A percentile compares a stretch with the other conserved stretches of the same genome.
These are phyloP conservation scores for Kodamaea ohmeri DNA, from an alignment of 1,139 yeast genomes.

Conservation along the genomic window DNA sequence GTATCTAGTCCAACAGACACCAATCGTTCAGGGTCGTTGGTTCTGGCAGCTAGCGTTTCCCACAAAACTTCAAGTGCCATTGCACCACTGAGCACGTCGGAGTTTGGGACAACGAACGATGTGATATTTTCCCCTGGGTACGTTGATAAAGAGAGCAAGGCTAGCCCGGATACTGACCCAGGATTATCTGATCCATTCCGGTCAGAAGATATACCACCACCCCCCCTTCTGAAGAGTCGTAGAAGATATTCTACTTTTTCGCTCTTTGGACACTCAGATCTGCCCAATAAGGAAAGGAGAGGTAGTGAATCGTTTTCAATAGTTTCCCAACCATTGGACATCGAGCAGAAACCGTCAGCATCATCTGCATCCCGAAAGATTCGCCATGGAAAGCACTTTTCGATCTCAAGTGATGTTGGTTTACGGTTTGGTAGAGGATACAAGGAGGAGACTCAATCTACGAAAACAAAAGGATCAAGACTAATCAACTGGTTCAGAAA, in stretches of 20 bases:
- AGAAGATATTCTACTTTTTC: slow-evolving; percentile 10
- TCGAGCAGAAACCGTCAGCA: slow-evolving; percentile 4
- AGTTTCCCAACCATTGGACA: slow-evolving; percentile 12
- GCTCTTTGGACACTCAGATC: slow-evolving; percentile 7
- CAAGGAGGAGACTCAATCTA: slow-evolving; percentile 7
- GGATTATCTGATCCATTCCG: slow-evolving; percentile 6
- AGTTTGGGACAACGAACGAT: background rate
- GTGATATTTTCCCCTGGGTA: slow-evolving; percentile 4
- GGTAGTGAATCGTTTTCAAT: slow-evolving; percentile 15
- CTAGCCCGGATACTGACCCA: background rate
- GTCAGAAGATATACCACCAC: background rate
- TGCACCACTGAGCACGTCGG: slow-evolving; percentile 1
- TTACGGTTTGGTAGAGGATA: slow-evolving; percentile 9
- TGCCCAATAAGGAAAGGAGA: slow-evolving; percentile 10
- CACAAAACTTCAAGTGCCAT: background rate
- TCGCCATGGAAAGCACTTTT: slow-evolving; percentile 3
- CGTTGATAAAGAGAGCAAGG: background rate
- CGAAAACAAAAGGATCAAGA: slow-evolving; percentile 16
- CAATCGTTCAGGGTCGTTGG: background rate
- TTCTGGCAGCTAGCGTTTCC: background rate
- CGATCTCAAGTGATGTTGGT: slow-evolving; percentile 2
- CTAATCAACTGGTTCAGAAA: slow-evolving; percentile 20
- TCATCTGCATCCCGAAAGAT: slow-evolving; percentile 1
- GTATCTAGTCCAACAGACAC: too few relatives aligned
- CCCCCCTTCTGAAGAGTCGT: background rate